Base-by-base conservation (phyloP, 2,329 filamentous ascomycete species). In the Arthroderma sp. region DNA sequence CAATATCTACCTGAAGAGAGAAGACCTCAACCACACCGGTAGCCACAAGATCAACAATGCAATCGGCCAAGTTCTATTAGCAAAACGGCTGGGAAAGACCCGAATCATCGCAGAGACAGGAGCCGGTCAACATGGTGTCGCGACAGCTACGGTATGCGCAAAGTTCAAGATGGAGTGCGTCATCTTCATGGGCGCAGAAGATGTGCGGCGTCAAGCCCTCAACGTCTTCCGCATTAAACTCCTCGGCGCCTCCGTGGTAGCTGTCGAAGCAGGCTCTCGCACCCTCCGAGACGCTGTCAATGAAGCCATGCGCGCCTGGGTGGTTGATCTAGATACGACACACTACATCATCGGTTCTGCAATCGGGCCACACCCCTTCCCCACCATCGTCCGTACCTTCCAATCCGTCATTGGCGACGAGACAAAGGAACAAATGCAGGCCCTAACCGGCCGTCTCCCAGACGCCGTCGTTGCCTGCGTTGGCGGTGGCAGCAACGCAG, bases 1-100 rank as follows among this genome's bases (percentile, higher is more conserved):
- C 40, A 94, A 87, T 60, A 94, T 98, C 69, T 98, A 89, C 82
- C 70, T 98, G 54, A 98, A 98, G 76, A 80, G 91, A 56, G 91
- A 98, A 68, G 91, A 98, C 62, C 72, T 96, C 46, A 96, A 96
- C 67, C 91, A 98, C 63, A 96, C 91, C 6, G 91, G 91, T 53
- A 93, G 85, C 50, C 91, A 98, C 74, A 98, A 98, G 76, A 96
- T 98, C 73, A 98, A 98, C 73, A 98, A 98, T 58, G 91, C 91
- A 0, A 72, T 98, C 6, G 91, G 91, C 2, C 91, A 98, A 65
- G 80, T 95, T 40, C 75, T 98, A 9, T 70, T 98, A 34, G 91
- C 91, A 1, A 76, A 76, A 55, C 75, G 86, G 50, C 68, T 98
- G 40, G 91, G 91, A 42, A 98, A 98, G 76, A 95, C 81, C 4